These are phyloP conservation scores for Amaranthus tricolor DNA, from an alignment of 179 eudicot genomes.

Conservation along the genomic window DNA sequence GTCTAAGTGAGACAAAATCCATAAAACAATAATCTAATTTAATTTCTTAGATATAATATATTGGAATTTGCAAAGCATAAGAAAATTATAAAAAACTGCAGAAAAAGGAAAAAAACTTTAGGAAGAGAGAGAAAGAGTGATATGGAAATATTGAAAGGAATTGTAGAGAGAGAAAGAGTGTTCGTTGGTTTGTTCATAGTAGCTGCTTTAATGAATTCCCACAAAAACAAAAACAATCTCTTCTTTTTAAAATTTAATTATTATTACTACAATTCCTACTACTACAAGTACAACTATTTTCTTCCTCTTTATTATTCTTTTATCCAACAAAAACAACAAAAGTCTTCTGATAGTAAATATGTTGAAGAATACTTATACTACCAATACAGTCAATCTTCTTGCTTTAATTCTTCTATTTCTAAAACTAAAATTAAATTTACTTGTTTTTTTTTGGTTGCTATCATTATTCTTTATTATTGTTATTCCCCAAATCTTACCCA, in stretches of 20 bases:
- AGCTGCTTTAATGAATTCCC: conserved; percentile 20
- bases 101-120: neutral
- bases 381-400: neutral
- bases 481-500: conserved; percentile 54
- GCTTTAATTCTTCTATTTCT: conserved; percentile 13
- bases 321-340: neutral
- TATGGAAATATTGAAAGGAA: conserved; percentile 28
- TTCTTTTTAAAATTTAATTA: conserved; percentile 24
- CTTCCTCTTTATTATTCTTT: neutral
- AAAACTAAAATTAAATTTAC: neutral
- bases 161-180: conserved; percentile 45
- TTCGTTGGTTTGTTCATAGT: conserved; percentile 42
- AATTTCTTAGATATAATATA: too few relatives aligned
- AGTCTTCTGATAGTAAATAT: neutral
- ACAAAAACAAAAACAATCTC: conserved; percentile 15
- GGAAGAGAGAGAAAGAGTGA: conserved; percentile 18
- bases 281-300: neutral
- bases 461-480: conserved; percentile 29
- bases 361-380: neutral
- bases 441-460: neutral
- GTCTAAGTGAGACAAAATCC: neutral
- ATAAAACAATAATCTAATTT: neutral
- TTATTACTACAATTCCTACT: conserved; percentile 16
- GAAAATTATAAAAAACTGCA: neutral
- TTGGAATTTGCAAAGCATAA: too few relatives aligned